A percentile compares a stretch with the other conserved stretches of the same genome.
Conservation (phyloP, 805 yeast genomes). For the Blastobotrys americana region DNA sequence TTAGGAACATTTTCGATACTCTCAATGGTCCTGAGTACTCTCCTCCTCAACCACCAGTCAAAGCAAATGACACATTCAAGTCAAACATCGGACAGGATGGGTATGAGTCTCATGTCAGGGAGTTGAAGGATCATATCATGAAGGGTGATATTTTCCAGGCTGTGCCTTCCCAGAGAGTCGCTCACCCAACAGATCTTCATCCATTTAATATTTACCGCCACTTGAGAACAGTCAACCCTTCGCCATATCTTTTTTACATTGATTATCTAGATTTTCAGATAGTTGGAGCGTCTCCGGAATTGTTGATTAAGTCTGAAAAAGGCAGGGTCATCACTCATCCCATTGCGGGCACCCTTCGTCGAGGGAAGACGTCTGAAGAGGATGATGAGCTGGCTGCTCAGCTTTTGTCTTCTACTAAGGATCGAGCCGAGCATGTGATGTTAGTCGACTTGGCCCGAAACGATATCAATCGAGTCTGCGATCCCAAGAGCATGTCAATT, state of each 20-base stretch:
- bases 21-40: constrained; percentile 32
- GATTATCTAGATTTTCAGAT: constrained; percentile 89
- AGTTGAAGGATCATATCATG: constrained; percentile 70
- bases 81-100: constrained; percentile 94
- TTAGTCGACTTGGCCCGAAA: constrained; percentile 95
- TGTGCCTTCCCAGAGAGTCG: constrained; percentile 95
- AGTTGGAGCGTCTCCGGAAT: constrained; percentile 96
- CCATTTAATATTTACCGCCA: constrained; percentile 96
- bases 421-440: constrained; percentile 98
- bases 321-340: constrained; percentile 88
- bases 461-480: constrained; percentile 92
- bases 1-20: constrained; percentile 42
- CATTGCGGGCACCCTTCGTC: constrained; percentile 90
- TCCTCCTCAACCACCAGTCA: constrained; percentile 73
- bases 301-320: constrained; percentile 77
- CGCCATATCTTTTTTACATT: constrained; percentile 92
- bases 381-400: constrained; percentile 77
- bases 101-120: constrained; percentile 73
- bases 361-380: constrained; percentile 88
- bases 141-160: constrained; percentile 96
- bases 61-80: constrained; percentile 54
- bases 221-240: constrained; percentile 91
- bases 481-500: constrained; percentile 74
- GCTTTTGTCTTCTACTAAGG: constrained; percentile 72
- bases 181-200: constrained; percentile 89